phyloP scores from a whole-genome alignment of 1,284 basidiomycete species.

The Cutaneotrichosporon sp. region DNA sequence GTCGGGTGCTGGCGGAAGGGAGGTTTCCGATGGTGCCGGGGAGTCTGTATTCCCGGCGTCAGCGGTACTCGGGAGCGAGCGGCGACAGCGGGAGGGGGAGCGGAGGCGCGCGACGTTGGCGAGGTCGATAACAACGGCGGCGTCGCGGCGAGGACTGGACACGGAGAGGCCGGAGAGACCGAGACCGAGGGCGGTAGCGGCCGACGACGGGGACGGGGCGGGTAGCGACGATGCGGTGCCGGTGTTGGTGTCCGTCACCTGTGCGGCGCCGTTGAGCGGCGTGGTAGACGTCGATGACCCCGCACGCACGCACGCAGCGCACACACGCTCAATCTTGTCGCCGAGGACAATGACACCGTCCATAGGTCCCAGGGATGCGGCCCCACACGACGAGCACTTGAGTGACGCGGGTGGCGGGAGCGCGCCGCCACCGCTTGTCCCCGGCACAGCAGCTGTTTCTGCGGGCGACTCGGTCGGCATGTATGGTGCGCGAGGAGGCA shows the following conservation, averaged over 20 bases:
- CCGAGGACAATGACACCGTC: conserved; percentile 23
- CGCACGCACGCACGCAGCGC: conserved; percentile 26
- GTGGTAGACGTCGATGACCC: not conserved
- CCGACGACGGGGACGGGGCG: not conserved
- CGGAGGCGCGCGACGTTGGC: not conserved
- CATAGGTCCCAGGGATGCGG: conserved; percentile 13
- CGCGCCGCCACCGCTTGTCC: not conserved
- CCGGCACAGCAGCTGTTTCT: conserved; percentile 8
- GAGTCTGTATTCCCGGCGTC: not conserved
- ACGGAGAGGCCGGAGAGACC: not conserved
- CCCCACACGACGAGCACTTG: conserved; percentile 42
- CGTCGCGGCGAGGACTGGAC: not conserved
- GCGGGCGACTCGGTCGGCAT: conserved; percentile 42
- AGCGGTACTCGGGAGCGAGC: not conserved
- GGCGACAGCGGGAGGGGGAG: not conserved
- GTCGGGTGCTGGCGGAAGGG: not conserved
- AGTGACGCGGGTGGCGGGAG: conserved; percentile 20
- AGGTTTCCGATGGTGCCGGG: not conserved
- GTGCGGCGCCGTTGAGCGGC: conserved; percentile 4
- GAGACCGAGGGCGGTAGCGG: not conserved
- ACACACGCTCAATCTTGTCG: conserved; percentile 32
- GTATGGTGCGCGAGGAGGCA: not conserved
- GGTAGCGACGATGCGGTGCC: no score
- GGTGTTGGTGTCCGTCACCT: no score
- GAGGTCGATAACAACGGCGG: conserved; percentile 8